These are phyloP conservation scores for Tolypocladium inflatum DNA, from an alignment of 2,329 filamentous ascomycete species.

Conservation along the genomic window DNA sequence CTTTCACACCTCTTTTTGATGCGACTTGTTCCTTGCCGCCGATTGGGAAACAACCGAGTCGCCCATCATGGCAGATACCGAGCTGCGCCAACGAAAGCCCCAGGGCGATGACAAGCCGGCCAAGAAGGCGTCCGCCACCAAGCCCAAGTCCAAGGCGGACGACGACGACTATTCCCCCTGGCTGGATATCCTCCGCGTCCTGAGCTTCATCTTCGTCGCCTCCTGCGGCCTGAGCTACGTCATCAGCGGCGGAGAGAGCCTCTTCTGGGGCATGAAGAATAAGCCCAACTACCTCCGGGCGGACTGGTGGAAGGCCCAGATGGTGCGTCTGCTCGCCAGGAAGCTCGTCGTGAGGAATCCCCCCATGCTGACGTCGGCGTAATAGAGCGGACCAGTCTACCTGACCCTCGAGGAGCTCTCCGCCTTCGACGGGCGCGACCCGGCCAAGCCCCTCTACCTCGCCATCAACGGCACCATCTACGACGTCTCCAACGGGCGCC, in stretches of 20 bases:
- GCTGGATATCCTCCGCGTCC: constrained; percentile 60
- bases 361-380: neutral
- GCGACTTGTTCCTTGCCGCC: neutral
- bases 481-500: constrained; percentile 62
- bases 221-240: constrained; percentile 68
- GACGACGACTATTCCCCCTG: constrained; percentile 51
- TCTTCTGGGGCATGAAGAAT: constrained; percentile 57
- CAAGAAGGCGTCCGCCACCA: constrained; percentile 10
- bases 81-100: constrained; percentile 35
- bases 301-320: constrained; percentile 47
- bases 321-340: constrained; percentile 36
- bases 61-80: constrained; percentile 24
- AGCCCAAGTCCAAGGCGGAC: constrained; percentile 12
- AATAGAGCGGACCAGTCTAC: constrained; percentile 47
- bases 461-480: constrained; percentile 83
- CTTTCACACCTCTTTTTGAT: too few species aligned
- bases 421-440: constrained; percentile 68
- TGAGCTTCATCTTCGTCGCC: constrained; percentile 56
- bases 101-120: constrained; percentile 11
- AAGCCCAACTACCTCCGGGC: constrained; percentile 51
- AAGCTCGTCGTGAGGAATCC: neutral
- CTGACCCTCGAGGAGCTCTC: constrained; percentile 69
- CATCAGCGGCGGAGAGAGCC: constrained; percentile 59
- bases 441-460: constrained; percentile 72
- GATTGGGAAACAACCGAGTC: neutral